Evolutionary conservation across 139 green algal species (phyloP), one percentile per base, ranked within the genome.

Genomic region (Chlamydomonas sp.): DNA sequence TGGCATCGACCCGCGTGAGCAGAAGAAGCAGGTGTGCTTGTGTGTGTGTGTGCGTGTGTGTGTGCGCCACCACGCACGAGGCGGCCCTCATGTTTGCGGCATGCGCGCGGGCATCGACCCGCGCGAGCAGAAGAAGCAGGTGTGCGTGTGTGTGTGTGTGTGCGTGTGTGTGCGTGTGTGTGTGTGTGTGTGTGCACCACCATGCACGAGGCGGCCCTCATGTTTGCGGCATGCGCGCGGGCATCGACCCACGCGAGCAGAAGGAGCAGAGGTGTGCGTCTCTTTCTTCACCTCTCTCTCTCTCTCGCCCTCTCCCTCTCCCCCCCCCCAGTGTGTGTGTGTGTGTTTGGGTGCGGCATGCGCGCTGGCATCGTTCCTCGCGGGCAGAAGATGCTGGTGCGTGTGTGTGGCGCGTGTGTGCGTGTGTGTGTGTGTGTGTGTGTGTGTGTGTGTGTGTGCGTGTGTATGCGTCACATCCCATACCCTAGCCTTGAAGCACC

Each of bases 21-120:
- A 98, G 82, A 96, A 94, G 76, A 96, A 96, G 81, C 30, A 68
- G n/a, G n/a, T n/a, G n/a, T n/a, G n/a, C n/a, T n/a, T n/a, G n/a
- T n/a, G n/a, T n/a, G n/a, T n/a, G n/a, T n/a, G n/a, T n/a, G n/a
- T n/a, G n/a, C n/a, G n/a, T n/a, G n/a, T n/a, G n/a, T 8, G 77
- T 98, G 43, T 97, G 96, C 83, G 86, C 93, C 70, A 80, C 83
- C 68, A 83, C 87, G 36, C 87, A 94, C 58, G 89, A 98, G 80
- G 93, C 91, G 1, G 72, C 83, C n/a, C 79, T 97, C 62, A 83
- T 98, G 68, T 99, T 96, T 83, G 94, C 28, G 94, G 94, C 64
- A 86, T 95, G 81, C 81, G 88, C 3, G 94, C 89, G 2, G 94
- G 94, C 48, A 89, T 97, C 54, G 94, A 98, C 79, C 79, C 87